phyloP scores from a whole-genome alignment of 108 stramenopile genomes.

The Skeletonema marinoi region DNA sequence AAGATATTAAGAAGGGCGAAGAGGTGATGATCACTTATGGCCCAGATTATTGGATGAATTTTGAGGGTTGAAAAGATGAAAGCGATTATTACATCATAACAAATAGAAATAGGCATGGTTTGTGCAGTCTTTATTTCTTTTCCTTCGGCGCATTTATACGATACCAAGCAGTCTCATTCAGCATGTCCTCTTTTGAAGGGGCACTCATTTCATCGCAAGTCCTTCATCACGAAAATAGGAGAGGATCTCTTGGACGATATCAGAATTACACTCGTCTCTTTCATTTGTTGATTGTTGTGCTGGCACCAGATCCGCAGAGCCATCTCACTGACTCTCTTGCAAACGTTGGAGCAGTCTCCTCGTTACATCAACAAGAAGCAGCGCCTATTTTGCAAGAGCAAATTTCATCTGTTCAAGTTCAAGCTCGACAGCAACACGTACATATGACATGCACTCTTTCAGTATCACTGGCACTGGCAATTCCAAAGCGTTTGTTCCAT shows the following conservation, averaged over 20 bases:
- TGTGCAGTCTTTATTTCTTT: too few relatives aligned
- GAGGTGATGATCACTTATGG: slow-evolving; percentile 6
- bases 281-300: slow-evolving; percentile 22
- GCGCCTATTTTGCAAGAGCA: slow-evolving; percentile 8
- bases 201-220: slow-evolving; percentile 19
- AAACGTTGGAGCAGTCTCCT: slow-evolving; percentile 51
- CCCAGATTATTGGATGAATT: background rate
- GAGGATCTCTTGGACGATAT: slow-evolving; percentile 26
- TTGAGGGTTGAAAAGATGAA: background rate
- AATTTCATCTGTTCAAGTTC: too few relatives aligned
- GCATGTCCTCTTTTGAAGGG: background rate
- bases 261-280: slow-evolving; percentile 16
- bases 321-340: slow-evolving; percentile 66
- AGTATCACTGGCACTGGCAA: too few relatives aligned
- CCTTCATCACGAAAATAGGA: slow-evolving; percentile 15
- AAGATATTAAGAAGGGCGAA: background rate
- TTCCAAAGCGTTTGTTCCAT: too few relatives aligned
- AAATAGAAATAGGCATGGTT: too few relatives aligned
- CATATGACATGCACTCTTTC: too few relatives aligned
- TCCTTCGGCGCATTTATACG: too few relatives aligned
- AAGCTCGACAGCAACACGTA: too few relatives aligned
- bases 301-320: slow-evolving; percentile 51
- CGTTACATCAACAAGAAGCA: slow-evolving; percentile 69
- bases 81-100: too few relatives aligned
- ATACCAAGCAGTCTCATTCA: too few relatives aligned